Percentiles rank a stretch among this genome's conserved stretches.
Conservation (phyloP, 176 grass and related monocot species). For the Echinochloa phyllopogon region DNA sequence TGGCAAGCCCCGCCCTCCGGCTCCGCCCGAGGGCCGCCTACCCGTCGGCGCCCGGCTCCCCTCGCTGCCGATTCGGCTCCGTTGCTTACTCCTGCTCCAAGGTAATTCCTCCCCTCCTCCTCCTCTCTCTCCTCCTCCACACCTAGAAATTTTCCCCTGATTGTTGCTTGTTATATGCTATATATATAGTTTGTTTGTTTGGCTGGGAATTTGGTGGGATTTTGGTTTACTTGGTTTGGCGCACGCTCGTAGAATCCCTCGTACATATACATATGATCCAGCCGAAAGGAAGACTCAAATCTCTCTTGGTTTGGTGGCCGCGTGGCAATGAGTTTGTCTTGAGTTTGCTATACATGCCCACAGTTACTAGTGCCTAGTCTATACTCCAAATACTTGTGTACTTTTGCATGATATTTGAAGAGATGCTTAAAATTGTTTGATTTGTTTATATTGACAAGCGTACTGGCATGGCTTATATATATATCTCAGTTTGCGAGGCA, state of each 20-base stretch:
- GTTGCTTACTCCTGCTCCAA: conserved; percentile 33
- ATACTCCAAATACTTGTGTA: neutral
- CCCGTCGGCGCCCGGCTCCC: conserved; percentile 14
- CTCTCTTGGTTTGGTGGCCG: neutral
- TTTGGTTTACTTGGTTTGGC: neutral
- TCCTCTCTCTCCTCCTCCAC: conserved; percentile 19
- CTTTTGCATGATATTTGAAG: neutral
- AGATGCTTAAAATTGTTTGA: neutral
- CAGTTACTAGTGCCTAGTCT: neutral
- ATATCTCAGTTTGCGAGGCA: conserved; percentile 46
- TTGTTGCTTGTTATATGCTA: neutral
- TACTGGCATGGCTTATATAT: conserved; percentile 23
- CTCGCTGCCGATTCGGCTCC: conserved; percentile 44
- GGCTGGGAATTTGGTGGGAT: conserved; percentile 3
- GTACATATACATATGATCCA: neutral
- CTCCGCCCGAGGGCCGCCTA: conserved; percentile 36
- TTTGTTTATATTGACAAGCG: neutral
- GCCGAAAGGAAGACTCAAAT: neutral
- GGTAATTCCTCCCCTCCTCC: conserved; percentile 31
- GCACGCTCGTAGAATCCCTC: neutral
- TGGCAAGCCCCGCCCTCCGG: conserved; percentile 37
- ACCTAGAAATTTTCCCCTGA: neutral
- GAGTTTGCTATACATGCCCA: neutral
- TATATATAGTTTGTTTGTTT: neutral
- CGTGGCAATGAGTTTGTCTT: neutral